Evolutionary conservation across 768 basidiomycete species (phyloP).

Genomic region (Termitomyces eurrhizus): DNA sequence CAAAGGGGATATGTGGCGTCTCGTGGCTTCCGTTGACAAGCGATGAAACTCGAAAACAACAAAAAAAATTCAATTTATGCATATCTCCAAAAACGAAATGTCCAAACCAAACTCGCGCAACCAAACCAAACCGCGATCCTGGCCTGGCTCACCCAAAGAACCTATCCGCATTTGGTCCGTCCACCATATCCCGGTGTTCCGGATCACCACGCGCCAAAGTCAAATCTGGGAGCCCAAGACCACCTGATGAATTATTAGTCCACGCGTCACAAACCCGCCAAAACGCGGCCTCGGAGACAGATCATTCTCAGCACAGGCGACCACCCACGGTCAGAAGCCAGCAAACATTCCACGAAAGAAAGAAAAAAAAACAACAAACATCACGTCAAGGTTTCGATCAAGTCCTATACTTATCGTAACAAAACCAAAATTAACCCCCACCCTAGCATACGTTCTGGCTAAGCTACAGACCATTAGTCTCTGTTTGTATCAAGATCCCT

Average conservation of each 20-base stretch:
- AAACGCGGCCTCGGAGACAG: neutral
- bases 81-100: constrained; percentile 16
- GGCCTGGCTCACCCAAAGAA: no score
- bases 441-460: no score
- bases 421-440: neutral
- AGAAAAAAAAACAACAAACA: neutral
- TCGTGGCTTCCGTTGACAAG: constrained; percentile 34
- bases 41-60: constrained; percentile 3
- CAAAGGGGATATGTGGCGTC: constrained; percentile 27
- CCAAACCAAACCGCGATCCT: neutral
- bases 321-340: neutral
- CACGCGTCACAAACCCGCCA: neutral
- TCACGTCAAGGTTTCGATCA: constrained; percentile 10
- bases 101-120: constrained; percentile 14
- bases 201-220: constrained; percentile 18
- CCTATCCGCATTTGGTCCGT: constrained; percentile 6
- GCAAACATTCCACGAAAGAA: neutral
- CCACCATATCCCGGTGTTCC: constrained; percentile 18
- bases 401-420: constrained; percentile 1
- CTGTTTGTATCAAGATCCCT: constrained; percentile 8
- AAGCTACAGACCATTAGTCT: constrained; percentile 5
- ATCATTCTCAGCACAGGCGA: no score
- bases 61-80: constrained; percentile 7
- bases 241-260: constrained; percentile 3
- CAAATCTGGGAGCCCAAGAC: constrained; percentile 2